Evolutionary conservation across 2,329 filamentous ascomycete species (phyloP), one percentile per base, ranked within the genome.

Genomic region (Botrytis elliptica): DNA sequence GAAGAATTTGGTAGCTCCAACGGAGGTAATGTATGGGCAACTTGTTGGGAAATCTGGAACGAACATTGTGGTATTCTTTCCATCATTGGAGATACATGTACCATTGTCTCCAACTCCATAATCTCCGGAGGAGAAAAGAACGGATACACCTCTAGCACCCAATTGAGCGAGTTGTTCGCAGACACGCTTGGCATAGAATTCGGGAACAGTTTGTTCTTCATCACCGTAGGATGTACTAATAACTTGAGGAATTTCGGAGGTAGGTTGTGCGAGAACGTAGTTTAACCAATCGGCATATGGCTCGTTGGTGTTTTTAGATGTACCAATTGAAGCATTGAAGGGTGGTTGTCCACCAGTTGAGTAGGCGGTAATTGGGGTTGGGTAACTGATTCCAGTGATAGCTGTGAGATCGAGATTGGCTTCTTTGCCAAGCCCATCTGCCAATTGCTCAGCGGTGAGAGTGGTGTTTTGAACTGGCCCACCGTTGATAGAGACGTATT

Each of bases 211-310:
- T 67, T 87, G 83, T 81, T 90, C 88, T 76, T 90, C 86, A 76
- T 90, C 88, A 22, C 85, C 86, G 78, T 90, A 90, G 22, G 87
- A 88, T 33, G 88, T 85, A 65, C 86, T 86, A 20, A 90, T 83
- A 3, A 90, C 85, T 70, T 88, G 87, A 0, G 89, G 88, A 22
- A 89, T 78, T 33, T 84, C 68, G 20, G 68, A 40, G 14, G 42
- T 80, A 12, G 81, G 79, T 62, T 86, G 84, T 0, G 82, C 79
- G 1, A 89, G 81, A 20, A 90, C 80, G 73, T 85, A 84, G 65
- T 87, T 82, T 10, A 89, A 81, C 76, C 88, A 86, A 52, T 87
- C 85, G 1, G 89, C 81, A 75, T 87, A 90, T 0, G 88, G 88
- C 79, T 90, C 88, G 77, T 90, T 77, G 59, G 14, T 90, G 80